Evolutionary conservation across 768 basidiomycete species (phyloP).

Genomic region (Termitomyces heimii): DNA sequence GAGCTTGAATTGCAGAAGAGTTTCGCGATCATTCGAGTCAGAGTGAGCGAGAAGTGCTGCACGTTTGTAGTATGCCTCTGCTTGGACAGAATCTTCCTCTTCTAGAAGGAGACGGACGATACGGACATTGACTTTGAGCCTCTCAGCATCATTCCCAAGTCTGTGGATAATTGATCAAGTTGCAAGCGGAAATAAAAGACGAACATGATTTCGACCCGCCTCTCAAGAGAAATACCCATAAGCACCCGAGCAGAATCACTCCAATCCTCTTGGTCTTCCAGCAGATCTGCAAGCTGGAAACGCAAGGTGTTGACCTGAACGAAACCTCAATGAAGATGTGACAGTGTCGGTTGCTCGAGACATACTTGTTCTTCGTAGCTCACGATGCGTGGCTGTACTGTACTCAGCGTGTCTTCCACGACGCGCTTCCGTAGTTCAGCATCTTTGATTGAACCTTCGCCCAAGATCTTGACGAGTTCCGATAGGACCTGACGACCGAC

Average conservation of each 20-base stretch:
- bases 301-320: conserved; percentile 73
- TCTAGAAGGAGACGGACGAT: conserved; percentile 93
- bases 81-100: conserved; percentile 94
- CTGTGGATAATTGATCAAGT: conserved; percentile 27
- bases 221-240: conserved; percentile 88
- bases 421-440: conserved; percentile 61
- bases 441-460: conserved; percentile 47
- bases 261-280: conserved; percentile 91
- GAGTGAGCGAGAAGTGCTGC: conserved; percentile 86
- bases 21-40: conserved; percentile 64
- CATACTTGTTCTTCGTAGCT: conserved; percentile 95
- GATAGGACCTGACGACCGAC: conserved; percentile 84
- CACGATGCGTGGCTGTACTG: conserved; percentile 73
- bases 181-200: not conserved
- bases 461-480: conserved; percentile 71
- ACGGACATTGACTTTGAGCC: conserved; percentile 85
- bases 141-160: conserved; percentile 73
- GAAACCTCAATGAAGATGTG: not conserved
- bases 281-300: conserved; percentile 86
- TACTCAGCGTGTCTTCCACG: conserved; percentile 67
- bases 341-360: not conserved
- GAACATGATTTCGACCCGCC: conserved; percentile 41
- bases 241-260: conserved; percentile 87
- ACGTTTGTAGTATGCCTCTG: conserved; percentile 97
- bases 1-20: conserved; percentile 79